Evolutionary conservation across 2,329 filamentous ascomycete genomes (phyloP).

Genomic region (Microsporum canis): DNA sequence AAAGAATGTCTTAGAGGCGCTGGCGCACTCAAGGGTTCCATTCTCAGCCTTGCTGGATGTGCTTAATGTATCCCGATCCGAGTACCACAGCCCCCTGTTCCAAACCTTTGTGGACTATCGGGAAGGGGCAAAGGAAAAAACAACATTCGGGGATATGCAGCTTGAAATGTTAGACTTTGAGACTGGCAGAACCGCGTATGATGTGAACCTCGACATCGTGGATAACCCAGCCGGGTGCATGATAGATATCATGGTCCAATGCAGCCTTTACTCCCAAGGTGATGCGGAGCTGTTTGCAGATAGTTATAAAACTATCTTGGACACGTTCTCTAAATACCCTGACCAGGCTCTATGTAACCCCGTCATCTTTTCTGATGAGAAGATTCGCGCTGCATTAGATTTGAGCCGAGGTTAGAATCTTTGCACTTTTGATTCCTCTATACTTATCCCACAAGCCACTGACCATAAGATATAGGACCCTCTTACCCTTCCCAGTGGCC

Average conservation of each 20-base stretch:
- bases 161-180: neutral
- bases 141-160: neutral
- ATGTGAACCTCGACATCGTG: neutral
- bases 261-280: conserved; percentile 22
- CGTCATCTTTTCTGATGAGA: too few species aligned
- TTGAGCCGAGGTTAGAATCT: too few species aligned
- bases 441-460: too few species aligned
- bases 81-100: conserved; percentile 37
- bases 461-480: too few species aligned
- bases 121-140: neutral
- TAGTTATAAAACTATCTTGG: too few species aligned
- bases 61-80: conserved; percentile 32
- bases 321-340: too few species aligned
- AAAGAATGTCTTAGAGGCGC: conserved; percentile 24
- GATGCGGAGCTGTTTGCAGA: conserved; percentile 18
- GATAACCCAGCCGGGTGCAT: neutral
- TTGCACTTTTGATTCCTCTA: too few species aligned
- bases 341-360: too few species aligned
- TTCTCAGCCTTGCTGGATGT: conserved; percentile 40
- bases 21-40: conserved; percentile 37
- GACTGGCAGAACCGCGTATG: neutral
- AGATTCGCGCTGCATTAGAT: too few species aligned
- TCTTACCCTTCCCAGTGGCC: too few species aligned
- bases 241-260: conserved; percentile 18
- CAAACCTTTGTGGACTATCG: conserved; percentile 42